Evolutionary conservation across 805 yeast genomes (phyloP).

Genomic region (Saturnispora zaruensis): DNA sequence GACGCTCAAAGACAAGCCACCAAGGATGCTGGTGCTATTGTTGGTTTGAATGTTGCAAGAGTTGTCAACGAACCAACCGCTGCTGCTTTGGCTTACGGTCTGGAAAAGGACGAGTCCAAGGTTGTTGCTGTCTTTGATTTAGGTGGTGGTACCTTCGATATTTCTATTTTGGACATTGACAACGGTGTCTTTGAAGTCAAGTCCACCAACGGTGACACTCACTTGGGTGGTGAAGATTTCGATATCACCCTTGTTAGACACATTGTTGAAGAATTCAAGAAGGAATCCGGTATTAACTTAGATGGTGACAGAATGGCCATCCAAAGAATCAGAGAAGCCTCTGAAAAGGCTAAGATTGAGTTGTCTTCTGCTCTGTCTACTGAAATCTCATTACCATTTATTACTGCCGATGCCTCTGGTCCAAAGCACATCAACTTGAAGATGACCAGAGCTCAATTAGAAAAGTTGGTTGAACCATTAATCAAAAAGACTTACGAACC

Average conservation of each 20-base stretch:
- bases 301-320: conserved; percentile 47
- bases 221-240: conserved; percentile 89
- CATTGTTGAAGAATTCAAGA: conserved; percentile 50
- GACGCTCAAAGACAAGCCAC: conserved; percentile 92
- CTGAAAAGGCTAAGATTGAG: conserved; percentile 71
- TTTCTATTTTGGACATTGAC: conserved; percentile 91
- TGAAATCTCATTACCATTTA: conserved; percentile 61
- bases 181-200: conserved; percentile 97
- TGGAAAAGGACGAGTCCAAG: conserved; percentile 55
- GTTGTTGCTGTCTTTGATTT: conserved; percentile 90
- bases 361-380: conserved; percentile 57
- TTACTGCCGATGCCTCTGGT: conserved; percentile 39
- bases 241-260: conserved; percentile 79
- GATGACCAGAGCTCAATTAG: conserved; percentile 61
- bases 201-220: conserved; percentile 95
- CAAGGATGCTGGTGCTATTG: conserved; percentile 96
- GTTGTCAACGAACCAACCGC: conserved; percentile 90
- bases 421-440: conserved; percentile 34
- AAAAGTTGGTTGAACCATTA: conserved; percentile 54
- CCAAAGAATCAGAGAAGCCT: conserved; percentile 72
- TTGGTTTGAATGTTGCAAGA: conserved; percentile 83
- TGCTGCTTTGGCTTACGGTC: conserved; percentile 91
- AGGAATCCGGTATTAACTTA: conserved; percentile 47
- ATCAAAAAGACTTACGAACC: conserved; percentile 64
- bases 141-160: conserved; percentile 99